Percentiles rank a stretch among this genome's conserved stretches.
phyloP scores from a whole-genome alignment of 1,284 basidiomycete species.

The Cryptococcus sp. region DNA sequence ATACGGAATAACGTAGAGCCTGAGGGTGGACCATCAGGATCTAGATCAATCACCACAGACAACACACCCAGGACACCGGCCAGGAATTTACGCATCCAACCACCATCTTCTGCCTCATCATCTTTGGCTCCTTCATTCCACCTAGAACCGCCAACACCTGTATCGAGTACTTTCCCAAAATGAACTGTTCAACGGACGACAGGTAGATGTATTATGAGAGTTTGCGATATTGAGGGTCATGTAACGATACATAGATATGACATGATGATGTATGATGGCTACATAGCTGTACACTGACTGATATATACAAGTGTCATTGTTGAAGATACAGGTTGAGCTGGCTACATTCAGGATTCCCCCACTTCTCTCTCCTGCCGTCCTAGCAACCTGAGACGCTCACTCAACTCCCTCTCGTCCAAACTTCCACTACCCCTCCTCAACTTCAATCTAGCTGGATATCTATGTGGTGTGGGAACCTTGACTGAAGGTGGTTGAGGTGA shows the following conservation, averaged over 20 bases:
- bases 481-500: slow-evolving; percentile 8
- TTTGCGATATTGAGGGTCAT: background rate
- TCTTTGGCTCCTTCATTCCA: slow-evolving; percentile 5
- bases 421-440: slow-evolving; percentile 14
- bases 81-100: background rate
- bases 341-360: too few relatives aligned
- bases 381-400: slow-evolving; percentile 26
- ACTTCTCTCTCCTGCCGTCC: slow-evolving; percentile 2
- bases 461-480: slow-evolving; percentile 4
- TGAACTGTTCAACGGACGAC: too few relatives aligned
- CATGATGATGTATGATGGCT: background rate
- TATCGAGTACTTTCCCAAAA: background rate
- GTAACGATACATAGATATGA: background rate
- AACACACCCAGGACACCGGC: background rate
- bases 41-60: background rate
- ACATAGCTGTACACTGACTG: background rate
- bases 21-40: background rate
- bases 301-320: background rate
- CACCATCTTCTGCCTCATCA: background rate
- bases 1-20: background rate
- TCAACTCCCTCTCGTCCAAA: slow-evolving; percentile 32
- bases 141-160: slow-evolving; percentile 12
- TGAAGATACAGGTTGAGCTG: background rate
- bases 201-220: background rate
- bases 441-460: background rate